phyloP scores from a whole-genome alignment of 805 yeast genomes.

The Wickerhamiella dianesei region DNA sequence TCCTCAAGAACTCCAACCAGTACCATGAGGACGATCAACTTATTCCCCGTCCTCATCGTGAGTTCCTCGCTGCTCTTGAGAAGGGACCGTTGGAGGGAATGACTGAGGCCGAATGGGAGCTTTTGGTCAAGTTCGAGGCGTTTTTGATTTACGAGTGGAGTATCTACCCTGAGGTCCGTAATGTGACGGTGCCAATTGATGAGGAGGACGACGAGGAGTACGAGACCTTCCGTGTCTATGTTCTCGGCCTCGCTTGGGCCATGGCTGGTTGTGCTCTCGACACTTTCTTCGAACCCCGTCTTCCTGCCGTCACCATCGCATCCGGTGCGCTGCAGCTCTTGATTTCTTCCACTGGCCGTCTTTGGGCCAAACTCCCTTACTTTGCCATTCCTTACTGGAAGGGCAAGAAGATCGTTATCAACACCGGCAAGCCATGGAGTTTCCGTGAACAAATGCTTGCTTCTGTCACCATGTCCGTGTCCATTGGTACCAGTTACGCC shows the following conservation, averaged over 20 bases:
- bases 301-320: conserved; percentile 39
- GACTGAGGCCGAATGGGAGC: conserved; percentile 17
- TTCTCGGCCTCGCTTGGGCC: conserved; percentile 34
- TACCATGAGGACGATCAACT: conserved; percentile 37
- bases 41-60: conserved; percentile 29
- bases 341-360: conserved; percentile 44
- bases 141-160: conserved; percentile 32
- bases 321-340: conserved; percentile 44
- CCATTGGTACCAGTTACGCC: conserved; percentile 17
- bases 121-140: conserved; percentile 28
- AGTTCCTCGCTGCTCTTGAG: conserved; percentile 24
- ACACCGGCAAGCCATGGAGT: conserved; percentile 40
- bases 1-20: conserved; percentile 29
- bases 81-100: conserved; percentile 9
- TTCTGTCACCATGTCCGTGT: conserved; percentile 26
- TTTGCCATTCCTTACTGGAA: conserved; percentile 1
- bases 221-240: conserved; percentile 41
- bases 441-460: conserved; percentile 27
- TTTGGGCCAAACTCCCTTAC: conserved; percentile 22
- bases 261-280: conserved; percentile 42
- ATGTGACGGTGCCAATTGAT: conserved; percentile 40
- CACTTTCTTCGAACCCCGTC: conserved; percentile 44
- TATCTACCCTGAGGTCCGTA: conserved; percentile 50
- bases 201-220: conserved; percentile 32
- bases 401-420: conserved; percentile 22